A percentile compares a stretch with the other conserved stretches of the same genome.
These are phyloP conservation scores for Cladosporium phlei DNA, from an alignment of 2,329 filamentous ascomycete species.

Conservation along the genomic window DNA sequence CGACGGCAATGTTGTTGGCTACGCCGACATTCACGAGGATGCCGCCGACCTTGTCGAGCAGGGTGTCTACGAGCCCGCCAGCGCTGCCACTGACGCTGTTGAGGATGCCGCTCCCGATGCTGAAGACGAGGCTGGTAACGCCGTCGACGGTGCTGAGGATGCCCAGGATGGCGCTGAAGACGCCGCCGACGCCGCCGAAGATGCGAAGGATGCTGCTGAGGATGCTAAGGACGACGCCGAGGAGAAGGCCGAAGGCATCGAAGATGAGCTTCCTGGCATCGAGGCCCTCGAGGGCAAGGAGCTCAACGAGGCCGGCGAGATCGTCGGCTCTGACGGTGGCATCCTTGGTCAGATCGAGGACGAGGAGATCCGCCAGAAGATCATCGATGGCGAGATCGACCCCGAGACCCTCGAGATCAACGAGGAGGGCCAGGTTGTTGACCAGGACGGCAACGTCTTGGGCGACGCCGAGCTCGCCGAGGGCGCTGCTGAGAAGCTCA, in stretches of 20 bases:
- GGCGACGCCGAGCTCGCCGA: conserved; percentile 48
- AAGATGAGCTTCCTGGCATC: conserved; percentile 48
- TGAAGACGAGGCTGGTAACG: conserved; percentile 31
- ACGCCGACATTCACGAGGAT: conserved; percentile 47
- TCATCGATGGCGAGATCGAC: conserved; percentile 36
- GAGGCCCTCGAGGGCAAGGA: conserved; percentile 49
- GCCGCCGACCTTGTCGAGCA: conserved; percentile 40
- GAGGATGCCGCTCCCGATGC: conserved; percentile 37
- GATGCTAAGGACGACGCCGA: conserved; percentile 28
- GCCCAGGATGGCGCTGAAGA: conserved; percentile 20
- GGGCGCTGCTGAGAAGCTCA: conserved; percentile 45
- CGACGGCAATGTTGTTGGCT: conserved; percentile 50
- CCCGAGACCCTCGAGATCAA: conserved; percentile 48
- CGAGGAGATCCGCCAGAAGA: conserved; percentile 37
- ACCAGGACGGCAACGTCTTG: conserved; percentile 48
- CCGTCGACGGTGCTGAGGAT: conserved; percentile 7
- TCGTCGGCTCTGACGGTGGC: conserved; percentile 46
- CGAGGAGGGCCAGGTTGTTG: conserved; percentile 48
- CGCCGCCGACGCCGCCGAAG: conserved; percentile 30
- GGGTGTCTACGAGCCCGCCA: conserved; percentile 40
- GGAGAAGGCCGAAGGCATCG: conserved; percentile 34
- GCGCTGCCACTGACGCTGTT: conserved; percentile 37
- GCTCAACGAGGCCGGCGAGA: conserved; percentile 47
- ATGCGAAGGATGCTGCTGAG: conserved; percentile 24
- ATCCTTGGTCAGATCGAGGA: conserved; percentile 48